These are phyloP conservation scores for Zea luxurians DNA, from an alignment of 176 grass and related monocot species.

Conservation along the genomic window DNA sequence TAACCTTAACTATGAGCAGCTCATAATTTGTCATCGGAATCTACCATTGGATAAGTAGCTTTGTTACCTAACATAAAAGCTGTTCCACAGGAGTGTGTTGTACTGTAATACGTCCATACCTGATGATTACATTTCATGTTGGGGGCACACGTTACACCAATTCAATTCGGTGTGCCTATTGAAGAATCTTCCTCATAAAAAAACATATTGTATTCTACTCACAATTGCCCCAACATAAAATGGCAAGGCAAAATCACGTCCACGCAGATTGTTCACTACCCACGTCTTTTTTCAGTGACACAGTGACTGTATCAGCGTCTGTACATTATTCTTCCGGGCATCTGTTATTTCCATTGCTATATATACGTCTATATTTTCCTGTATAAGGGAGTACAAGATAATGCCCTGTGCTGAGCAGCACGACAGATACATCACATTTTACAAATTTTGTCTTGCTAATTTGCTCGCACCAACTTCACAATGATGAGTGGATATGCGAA, in stretches of 20 bases:
- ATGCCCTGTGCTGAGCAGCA: not conserved
- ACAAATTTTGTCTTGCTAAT: slow-evolving; percentile 7
- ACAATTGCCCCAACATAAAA: not conserved
- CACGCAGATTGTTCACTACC: not conserved
- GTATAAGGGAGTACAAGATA: not conserved
- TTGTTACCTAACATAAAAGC: not conserved
- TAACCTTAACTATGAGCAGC: not conserved
- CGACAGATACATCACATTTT: slow-evolving; percentile 23
- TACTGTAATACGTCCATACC: not conserved
- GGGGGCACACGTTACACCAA: not conserved
- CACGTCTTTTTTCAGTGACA: not conserved
- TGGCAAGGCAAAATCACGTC: not conserved
- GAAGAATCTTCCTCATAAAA: not conserved
- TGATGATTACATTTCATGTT: not conserved
- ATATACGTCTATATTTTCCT: not conserved
- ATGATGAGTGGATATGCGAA: slow-evolving; percentile 27
- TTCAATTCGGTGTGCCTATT: not conserved
- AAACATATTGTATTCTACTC: not conserved
- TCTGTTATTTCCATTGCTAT: not conserved
- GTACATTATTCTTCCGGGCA: not conserved
- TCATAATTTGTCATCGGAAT: slow-evolving; percentile 8
- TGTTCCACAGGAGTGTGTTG: not conserved
- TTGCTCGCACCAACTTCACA: slow-evolving; percentile 34
- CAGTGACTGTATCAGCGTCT: not conserved
- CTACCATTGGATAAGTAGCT: not conserved